Conservation (phyloP, 1,284 basidiomycete species). For the Rhodotorula sp. region DNA sequence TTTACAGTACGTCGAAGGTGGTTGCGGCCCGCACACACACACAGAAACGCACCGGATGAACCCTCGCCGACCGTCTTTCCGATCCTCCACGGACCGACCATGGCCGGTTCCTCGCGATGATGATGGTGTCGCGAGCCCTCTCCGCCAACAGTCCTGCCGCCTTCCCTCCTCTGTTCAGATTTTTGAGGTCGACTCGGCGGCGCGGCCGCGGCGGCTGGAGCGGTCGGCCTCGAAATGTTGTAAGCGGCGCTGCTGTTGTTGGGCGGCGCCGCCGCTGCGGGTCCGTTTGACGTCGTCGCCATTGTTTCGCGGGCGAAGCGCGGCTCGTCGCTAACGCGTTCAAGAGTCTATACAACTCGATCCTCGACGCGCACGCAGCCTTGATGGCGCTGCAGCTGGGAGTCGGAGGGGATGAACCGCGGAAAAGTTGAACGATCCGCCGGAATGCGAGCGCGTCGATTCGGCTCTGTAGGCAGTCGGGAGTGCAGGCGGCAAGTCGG, state of each 20-base stretch:
- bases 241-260: not conserved
- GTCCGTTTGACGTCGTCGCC: not conserved
- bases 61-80: conserved; percentile 91
- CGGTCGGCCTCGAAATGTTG: not conserved
- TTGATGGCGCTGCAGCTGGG: not conserved
- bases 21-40: too few relatives aligned
- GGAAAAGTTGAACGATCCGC: too few relatives aligned
- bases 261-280: not conserved
- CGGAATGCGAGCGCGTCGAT: too few relatives aligned
- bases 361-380: too few relatives aligned
- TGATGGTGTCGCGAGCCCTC: not conserved
- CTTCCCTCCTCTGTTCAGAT: not conserved
- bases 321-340: too few relatives aligned
- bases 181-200: conserved; percentile 1
- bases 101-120: conserved; percentile 48
- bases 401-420: too few relatives aligned
- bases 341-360: too few relatives aligned
- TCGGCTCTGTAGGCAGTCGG: too few relatives aligned
- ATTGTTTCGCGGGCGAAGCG: too few relatives aligned
- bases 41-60: conserved; percentile 65
- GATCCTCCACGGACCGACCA: conserved; percentile 87
- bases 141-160: not conserved
- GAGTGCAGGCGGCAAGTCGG: too few relatives aligned
- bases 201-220: not conserved
- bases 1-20: too few relatives aligned